Evolutionary conservation across 140 eudicot genomes (phyloP), one percentile per base, ranked within the genome.

Genomic region (Erigeron philadelphicus): DNA sequence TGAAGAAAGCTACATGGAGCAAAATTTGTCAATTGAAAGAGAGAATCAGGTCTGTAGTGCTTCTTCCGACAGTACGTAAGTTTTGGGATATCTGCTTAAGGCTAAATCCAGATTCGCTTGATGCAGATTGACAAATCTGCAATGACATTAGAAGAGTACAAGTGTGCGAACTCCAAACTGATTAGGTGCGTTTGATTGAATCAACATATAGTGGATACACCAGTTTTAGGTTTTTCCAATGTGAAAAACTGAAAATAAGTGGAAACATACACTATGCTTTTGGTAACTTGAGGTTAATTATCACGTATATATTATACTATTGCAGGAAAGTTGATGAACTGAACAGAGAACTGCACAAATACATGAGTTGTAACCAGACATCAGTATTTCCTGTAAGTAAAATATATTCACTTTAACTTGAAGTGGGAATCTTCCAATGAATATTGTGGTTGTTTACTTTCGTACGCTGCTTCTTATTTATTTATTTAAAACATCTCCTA

Each of bases 241-340:
- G 35, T 44, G n/a, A n/a, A n/a, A n/a, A n/a, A n/a, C n/a, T n/a
- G n/a, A n/a, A 50, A 17, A 12, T 15, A 46, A 76, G 65, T 61
- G 45, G 64, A 77, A 2, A 31, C 38, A 31, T 31, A 31, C 38
- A 31, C 38, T 4, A 31, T 2, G 38, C 3, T 63, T 46, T 46
- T 64, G 60, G 48, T 62, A 41, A 15, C 15, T 38, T 43, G 66
- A 43, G 44, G 70, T 56, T 59, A 68, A 60, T 67, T 17, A 45
- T 53, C 47, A 40, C 18, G 57, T 42, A 7, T 8, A 69, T 42
- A 43, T 66, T 63, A 68, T 2, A 19, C 66, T 38, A 8, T 73
- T 78, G 66, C 85, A 87, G 95, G 72, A 80, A 85, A 75, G 79
- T 80, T 71, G 95, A 80, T 75, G 86, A 80, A 70, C 44, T 82